Percentiles rank a stretch among this genome's conserved stretches.
phyloP scores from a whole-genome alignment of 1,139 yeast genomes.

The Suhomyces yuchorum region DNA sequence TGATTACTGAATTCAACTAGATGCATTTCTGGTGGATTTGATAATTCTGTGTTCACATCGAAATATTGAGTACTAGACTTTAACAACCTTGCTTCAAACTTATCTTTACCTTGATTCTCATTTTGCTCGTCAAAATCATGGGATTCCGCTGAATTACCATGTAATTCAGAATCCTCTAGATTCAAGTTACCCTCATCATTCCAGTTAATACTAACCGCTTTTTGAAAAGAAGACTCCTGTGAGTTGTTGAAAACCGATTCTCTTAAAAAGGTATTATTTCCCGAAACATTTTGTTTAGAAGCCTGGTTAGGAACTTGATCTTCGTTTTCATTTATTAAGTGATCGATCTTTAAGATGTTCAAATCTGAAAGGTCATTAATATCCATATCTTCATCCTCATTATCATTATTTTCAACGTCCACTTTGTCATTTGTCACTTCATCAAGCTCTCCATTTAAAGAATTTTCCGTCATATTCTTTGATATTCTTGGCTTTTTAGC shows the following conservation, averaged over 20 bases:
- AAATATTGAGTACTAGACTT: conserved; percentile 24
- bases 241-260: conserved; percentile 16
- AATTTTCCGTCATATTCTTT: conserved; percentile 1
- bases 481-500: conserved; percentile 18
- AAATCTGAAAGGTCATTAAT: conserved; percentile 45
- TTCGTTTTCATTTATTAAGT: conserved; percentile 33
- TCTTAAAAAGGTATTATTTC: conserved; percentile 4
- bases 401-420: conserved; percentile 9
- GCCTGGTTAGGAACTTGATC: neutral
- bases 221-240: conserved; percentile 42
- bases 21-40: conserved; percentile 19
- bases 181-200: conserved; percentile 39
- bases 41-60: conserved; percentile 23
- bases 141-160: conserved; percentile 11
- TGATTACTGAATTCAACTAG: conserved; percentile 13
- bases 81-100: conserved; percentile 6
- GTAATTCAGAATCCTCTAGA: conserved; percentile 28
- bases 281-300: neutral
- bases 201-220: conserved; percentile 49
- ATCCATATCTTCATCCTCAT: conserved; percentile 23
- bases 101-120: conserved; percentile 2
- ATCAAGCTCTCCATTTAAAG: conserved; percentile 16
- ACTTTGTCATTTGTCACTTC: neutral
- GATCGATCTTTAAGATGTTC: conserved; percentile 42
- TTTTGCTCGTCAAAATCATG: conserved; percentile 10